phyloP scores from a whole-genome alignment of 805 yeast species.

The Saccharomycopsis schoenii region DNA sequence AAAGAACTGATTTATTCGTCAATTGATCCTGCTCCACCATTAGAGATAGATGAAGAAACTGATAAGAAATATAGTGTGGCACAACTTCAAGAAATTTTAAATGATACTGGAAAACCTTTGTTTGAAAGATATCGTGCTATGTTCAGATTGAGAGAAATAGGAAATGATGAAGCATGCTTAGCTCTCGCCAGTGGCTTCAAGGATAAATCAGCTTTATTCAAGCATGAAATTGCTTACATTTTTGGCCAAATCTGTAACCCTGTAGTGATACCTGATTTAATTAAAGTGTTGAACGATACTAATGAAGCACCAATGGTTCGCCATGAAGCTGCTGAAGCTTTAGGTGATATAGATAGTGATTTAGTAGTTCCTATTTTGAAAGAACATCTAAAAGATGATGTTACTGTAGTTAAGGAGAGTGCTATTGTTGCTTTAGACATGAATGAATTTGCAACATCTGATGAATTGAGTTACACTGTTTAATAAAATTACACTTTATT shows the following conservation, averaged over 20 bases:
- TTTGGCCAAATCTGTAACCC: slow-evolving; percentile 97
- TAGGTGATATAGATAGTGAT: slow-evolving; percentile 93
- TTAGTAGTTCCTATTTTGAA: slow-evolving; percentile 86
- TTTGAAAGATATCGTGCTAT: slow-evolving; percentile 96
- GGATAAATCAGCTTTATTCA: slow-evolving; percentile 87
- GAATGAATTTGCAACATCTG: slow-evolving; percentile 50
- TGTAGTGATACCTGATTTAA: slow-evolving; percentile 77
- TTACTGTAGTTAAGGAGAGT: slow-evolving; percentile 88
- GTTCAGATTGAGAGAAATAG: slow-evolving; percentile 95
- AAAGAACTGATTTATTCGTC: slow-evolving; percentile 74
- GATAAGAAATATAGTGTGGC: slow-evolving; percentile 49
- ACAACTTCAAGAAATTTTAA: slow-evolving; percentile 57
- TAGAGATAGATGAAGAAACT: slow-evolving; percentile 37
- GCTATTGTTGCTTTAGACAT: slow-evolving; percentile 96
- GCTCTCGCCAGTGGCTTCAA: slow-evolving; percentile 86
- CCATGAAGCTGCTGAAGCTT: slow-evolving; percentile 98
- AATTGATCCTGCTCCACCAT: slow-evolving; percentile 97
- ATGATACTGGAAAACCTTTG: slow-evolving; percentile 66
- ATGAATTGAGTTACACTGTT: slow-evolving; percentile 12
- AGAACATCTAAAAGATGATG: slow-evolving; percentile 69
- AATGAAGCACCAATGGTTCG: slow-evolving; percentile 96
- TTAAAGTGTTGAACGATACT: slow-evolving; percentile 68
- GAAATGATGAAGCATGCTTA: slow-evolving; percentile 82
- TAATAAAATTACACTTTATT: background rate
- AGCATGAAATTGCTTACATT: slow-evolving; percentile 97